Evolutionary conservation across 228 moss, liverwort and hornwort species (phyloP).

Genomic region (Sphagnum fallax): DNA sequence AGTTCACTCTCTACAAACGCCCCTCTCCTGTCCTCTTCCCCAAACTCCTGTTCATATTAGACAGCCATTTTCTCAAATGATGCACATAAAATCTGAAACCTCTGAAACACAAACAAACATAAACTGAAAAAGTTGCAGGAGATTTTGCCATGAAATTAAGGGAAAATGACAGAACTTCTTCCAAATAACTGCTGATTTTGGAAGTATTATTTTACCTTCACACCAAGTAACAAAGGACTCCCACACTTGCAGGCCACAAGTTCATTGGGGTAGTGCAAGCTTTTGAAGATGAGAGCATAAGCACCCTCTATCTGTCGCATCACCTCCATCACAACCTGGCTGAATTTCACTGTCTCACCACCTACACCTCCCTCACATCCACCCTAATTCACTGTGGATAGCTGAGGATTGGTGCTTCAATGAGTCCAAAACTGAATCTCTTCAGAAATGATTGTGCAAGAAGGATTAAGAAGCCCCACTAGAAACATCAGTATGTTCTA

Average conservation of each 20-base stretch:
- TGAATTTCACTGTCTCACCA: conserved; percentile 54
- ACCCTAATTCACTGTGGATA: neutral
- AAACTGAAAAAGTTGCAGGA: neutral
- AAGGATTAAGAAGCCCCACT: too few relatives aligned
- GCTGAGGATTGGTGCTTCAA: neutral
- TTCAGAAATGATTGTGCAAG: too few relatives aligned
- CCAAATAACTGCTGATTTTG: too few relatives aligned
- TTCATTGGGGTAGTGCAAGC: conserved; percentile 92
- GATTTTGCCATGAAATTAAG: neutral
- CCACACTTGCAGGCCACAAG: conserved; percentile 98
- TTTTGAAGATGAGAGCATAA: conserved; percentile 97
- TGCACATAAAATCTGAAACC: neutral
- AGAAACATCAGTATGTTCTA: too few relatives aligned
- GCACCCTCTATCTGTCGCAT: conserved; percentile 98
- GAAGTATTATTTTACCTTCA: conserved; percentile 48
- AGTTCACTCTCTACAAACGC: conserved; percentile 46
- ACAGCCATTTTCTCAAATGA: neutral
- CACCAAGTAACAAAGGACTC: conserved; percentile 87
- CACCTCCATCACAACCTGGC: conserved; percentile 96
- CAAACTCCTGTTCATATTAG: conserved; percentile 44
- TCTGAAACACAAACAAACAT: neutral
- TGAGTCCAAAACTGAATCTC: neutral
- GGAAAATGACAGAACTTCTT: neutral
- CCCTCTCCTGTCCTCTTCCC: conserved; percentile 54
- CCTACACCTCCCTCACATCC: conserved; percentile 26